Percentiles rank a stretch among this genome's conserved stretches.
Conservation (phyloP, 2,329 filamentous ascomycete genomes). For the Pseudophaeomoniella oleicola region DNA sequence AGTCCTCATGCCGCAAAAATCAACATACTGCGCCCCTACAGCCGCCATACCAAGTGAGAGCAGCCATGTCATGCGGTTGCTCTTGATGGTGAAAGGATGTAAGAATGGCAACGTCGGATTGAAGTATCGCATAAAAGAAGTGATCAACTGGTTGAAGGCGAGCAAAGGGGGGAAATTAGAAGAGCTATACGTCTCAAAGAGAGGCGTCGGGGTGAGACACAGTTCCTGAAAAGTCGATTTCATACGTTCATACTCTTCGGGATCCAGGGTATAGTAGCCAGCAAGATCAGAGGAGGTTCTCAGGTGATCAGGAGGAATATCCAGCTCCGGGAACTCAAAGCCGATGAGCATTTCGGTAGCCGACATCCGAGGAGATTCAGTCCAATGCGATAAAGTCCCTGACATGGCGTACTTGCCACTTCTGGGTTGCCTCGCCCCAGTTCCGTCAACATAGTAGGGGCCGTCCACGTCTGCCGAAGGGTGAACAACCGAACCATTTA, state of each 20-base stretch:
- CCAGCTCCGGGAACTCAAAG: neutral
- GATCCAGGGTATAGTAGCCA: neutral
- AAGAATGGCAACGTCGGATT: slow-evolving; percentile 25
- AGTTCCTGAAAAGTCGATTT: slow-evolving; percentile 16
- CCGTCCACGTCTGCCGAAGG: neutral
- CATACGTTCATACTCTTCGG: slow-evolving; percentile 15
- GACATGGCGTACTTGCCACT: neutral
- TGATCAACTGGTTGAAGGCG: slow-evolving; percentile 17
- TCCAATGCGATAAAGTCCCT: neutral
- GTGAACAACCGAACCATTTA: neutral
- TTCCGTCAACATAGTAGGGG: neutral
- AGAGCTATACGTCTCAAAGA: slow-evolving; percentile 18
- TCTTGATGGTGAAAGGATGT: slow-evolving; percentile 22
- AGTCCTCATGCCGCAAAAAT: slow-evolving; percentile 13
- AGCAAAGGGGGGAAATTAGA: slow-evolving; percentile 15
- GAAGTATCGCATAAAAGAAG: slow-evolving; percentile 23
- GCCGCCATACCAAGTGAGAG: slow-evolving; percentile 23
- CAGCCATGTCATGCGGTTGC: slow-evolving; percentile 23
- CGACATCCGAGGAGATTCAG: neutral
- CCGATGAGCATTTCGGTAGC: neutral
- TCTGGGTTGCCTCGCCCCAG: neutral
- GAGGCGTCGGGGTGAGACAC: slow-evolving; percentile 16
- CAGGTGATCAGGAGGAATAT: neutral
- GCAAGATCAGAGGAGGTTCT: neutral
- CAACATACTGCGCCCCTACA: slow-evolving; percentile 23